phyloP scores from a whole-genome alignment of 176 grass and related monocot species.

The Olyra latifolia region DNA sequence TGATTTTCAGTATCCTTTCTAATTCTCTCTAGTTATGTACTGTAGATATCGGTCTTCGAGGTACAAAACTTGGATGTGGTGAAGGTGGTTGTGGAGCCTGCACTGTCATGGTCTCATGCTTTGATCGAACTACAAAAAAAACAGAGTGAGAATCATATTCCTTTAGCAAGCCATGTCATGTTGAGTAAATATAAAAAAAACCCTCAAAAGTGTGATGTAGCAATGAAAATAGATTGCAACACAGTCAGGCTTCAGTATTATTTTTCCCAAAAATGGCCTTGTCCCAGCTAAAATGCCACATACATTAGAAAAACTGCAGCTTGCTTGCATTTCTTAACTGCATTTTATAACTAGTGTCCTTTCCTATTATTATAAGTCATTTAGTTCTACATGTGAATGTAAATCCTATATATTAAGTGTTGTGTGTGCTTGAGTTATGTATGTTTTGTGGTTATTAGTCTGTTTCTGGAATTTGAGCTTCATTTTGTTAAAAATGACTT shows the following conservation, averaged over 20 bases:
- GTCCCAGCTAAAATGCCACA: neutral
- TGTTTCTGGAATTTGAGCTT: slow-evolving; percentile 18
- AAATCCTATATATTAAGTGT: neutral
- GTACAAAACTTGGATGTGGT: slow-evolving; percentile 95
- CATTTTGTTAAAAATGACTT: slow-evolving; percentile 27
- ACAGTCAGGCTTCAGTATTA: neutral
- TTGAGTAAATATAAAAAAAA: neutral
- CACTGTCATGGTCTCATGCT: slow-evolving; percentile 87
- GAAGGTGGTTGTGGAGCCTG: slow-evolving; percentile 99
- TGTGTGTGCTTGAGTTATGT: neutral
- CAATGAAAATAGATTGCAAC: neutral
- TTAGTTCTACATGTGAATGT: neutral
- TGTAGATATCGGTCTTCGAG: slow-evolving; percentile 79
- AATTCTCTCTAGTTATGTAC: slow-evolving; percentile 17
- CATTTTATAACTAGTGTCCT: neutral
- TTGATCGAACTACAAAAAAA: slow-evolving; percentile 62
- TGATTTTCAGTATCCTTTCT: slow-evolving; percentile 13
- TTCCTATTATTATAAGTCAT: neutral
- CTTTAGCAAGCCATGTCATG: slow-evolving; percentile 6
- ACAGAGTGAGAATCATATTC: slow-evolving; percentile 67
- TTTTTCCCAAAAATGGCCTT: neutral
- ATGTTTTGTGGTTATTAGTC: slow-evolving; percentile 5
- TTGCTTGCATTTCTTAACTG: slow-evolving; percentile 23
- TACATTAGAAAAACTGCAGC: neutral
- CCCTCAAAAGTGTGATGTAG: neutral